These are phyloP conservation scores for Auriscalpium vulgare DNA, from an alignment of 768 basidiomycete species.

Conservation along the genomic window DNA sequence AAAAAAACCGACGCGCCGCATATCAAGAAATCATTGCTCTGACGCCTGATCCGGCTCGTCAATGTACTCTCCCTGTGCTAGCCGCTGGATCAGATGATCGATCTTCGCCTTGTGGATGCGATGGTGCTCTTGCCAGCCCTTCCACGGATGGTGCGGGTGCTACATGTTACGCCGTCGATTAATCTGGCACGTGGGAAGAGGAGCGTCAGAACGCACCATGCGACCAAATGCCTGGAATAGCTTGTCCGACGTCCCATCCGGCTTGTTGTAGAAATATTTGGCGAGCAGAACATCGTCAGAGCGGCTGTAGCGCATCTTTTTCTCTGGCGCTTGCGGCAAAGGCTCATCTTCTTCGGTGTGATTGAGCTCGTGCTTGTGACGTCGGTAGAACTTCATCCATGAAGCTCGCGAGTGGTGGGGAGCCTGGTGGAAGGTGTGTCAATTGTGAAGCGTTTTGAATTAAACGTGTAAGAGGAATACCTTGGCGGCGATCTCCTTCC, in stretches of 20 bases:
- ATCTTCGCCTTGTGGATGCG: slow-evolving; percentile 84
- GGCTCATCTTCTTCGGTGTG: slow-evolving; percentile 61
- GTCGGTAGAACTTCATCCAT: slow-evolving; percentile 91
- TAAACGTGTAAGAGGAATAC: slow-evolving; percentile 26
- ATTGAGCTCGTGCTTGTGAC: slow-evolving; percentile 79
- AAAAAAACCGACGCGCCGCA: too few species aligned
- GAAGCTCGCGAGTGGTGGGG: slow-evolving; percentile 88
- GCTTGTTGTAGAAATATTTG: slow-evolving; percentile 61
- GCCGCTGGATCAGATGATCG: slow-evolving; percentile 63
- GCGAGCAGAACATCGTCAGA: slow-evolving; percentile 76
- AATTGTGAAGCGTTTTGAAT: not conserved
- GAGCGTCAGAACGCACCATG: slow-evolving; percentile 34
- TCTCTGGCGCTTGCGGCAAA: slow-evolving; percentile 68
- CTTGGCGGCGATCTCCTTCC: slow-evolving; percentile 70
- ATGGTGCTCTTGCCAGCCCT: slow-evolving; percentile 91
- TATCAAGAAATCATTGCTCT: not conserved
- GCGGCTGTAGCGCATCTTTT: slow-evolving; percentile 82
- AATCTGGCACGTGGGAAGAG: not conserved
- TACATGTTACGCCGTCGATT: slow-evolving; percentile 21
- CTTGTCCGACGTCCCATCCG: slow-evolving; percentile 77
- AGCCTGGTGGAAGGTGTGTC: slow-evolving; percentile 36
- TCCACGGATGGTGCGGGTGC: slow-evolving; percentile 90
- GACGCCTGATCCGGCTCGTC: slow-evolving; percentile 21
- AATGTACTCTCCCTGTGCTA: slow-evolving; percentile 50
- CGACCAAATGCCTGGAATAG: slow-evolving; percentile 78